These are phyloP conservation scores for Penicillium egyptiacum DNA, from an alignment of 495 filamentous ascomycete species.

Conservation along the genomic window DNA sequence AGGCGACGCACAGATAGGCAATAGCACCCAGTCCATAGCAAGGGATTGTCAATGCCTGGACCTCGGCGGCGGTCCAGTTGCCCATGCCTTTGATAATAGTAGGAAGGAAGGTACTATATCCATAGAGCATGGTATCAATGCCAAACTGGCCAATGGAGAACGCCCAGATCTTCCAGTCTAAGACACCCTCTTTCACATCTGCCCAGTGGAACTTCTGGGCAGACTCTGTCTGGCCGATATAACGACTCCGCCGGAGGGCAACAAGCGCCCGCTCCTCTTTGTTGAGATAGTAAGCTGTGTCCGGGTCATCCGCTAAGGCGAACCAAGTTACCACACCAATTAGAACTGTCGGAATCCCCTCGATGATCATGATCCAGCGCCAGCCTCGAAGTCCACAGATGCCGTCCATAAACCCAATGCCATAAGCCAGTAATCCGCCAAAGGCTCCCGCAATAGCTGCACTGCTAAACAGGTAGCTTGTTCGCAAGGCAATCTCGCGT, in stretches of 20 bases:
- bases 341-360: conserved; percentile 67
- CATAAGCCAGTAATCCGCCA: conserved; percentile 74
- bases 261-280: conserved; percentile 57
- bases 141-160: conserved; percentile 70
- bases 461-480: conserved; percentile 74
- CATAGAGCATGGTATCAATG: conserved; percentile 72
- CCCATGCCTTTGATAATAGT: conserved; percentile 74
- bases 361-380: conserved; percentile 63
- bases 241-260: conserved; percentile 41
- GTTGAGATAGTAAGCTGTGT: conserved; percentile 61
- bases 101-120: conserved; percentile 73
- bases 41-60: conserved; percentile 77
- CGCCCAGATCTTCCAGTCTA: conserved; percentile 66
- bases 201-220: conserved; percentile 60
- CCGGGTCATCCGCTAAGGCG: conserved; percentile 63
- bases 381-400: conserved; percentile 57
- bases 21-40: conserved; percentile 70
- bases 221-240: conserved; percentile 59
- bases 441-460: conserved; percentile 74
- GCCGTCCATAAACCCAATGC: conserved; percentile 70
- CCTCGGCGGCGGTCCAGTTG: conserved; percentile 57
- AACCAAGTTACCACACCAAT: conserved; percentile 62
- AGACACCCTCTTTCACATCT: conserved; percentile 50
- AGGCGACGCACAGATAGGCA: conserved; percentile 61
- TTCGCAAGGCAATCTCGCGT: conserved; percentile 69